Base-by-base conservation (phyloP, 1,139 yeast genomes). In the Yamadazyma taylorii region DNA sequence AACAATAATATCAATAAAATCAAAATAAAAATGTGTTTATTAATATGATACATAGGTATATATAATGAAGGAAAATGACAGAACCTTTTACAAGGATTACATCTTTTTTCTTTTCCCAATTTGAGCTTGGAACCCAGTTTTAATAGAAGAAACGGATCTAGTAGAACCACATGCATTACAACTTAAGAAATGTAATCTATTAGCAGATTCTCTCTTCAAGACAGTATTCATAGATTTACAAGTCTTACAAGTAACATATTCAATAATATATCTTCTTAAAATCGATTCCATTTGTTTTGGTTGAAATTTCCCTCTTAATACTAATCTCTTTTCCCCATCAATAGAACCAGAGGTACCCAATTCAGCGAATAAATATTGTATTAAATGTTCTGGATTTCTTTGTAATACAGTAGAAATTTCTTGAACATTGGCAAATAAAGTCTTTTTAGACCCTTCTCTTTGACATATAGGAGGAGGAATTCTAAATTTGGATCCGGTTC, bases 81-180 rank as follows among this genome's bases (percentile, higher is more conserved):
- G 28, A 24, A 23, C n/a, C 11, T 14, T 23, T 5, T 23, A 9
- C 10, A 24, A 10, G 4, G 17, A 23, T 42, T 54, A 65, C 49
- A 55, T 58, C 59, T 70, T 81, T 81, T 76, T 81, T 76, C 85
- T 81, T 66, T 81, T 79, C 51, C 88, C 85, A 61, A 85, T 81
- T 66, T 88, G 85, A 51, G 98, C 99, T 74, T 90, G 97, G 95
- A 88, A 92, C 82, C 99, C 99, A 39, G 97, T 87, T 80, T 94
- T 92, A 69, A 94, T 94, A 35, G 96, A 88, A 50, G 95, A 83
- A 43, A 92, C 99, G 35, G 97, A 89, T 73, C 97, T 84, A 40
- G 97, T 84, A 35, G 96, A 87, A 51, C 98, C 98, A 77, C 99
- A 92, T 40, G 96, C 88, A 61, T 90, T 90, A 77, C 99, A 92